These are phyloP conservation scores for Pleurotus cornucopiae DNA, from an alignment of 768 basidiomycete species.

Conservation along the genomic window DNA sequence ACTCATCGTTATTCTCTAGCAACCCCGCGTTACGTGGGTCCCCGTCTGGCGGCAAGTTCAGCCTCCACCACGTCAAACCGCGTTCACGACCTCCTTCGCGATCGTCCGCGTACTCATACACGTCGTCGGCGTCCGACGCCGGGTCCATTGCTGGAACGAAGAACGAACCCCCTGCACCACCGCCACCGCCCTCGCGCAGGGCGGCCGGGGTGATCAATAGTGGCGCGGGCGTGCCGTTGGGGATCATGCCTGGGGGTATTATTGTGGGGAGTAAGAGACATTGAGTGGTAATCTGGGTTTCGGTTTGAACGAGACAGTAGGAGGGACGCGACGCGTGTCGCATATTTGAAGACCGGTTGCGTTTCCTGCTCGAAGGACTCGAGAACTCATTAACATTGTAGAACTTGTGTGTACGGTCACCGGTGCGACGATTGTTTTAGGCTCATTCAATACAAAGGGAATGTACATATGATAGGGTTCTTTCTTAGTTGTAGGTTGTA, in stretches of 20 bases:
- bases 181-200: not conserved
- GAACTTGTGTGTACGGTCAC: no score
- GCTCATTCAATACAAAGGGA: no score
- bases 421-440: no score
- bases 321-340: no score
- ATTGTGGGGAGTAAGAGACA: not conserved
- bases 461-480: no score
- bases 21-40: conserved; percentile 7
- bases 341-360: no score
- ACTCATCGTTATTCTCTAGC: not conserved
- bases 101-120: not conserved
- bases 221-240: not conserved
- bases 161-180: not conserved
- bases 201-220: conserved; percentile 5
- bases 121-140: not conserved
- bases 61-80: not conserved
- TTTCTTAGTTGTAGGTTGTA: no score
- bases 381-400: no score
- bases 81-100: not conserved
- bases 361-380: no score
- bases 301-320: no score
- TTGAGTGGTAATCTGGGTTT: no score
- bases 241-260: conserved; percentile 1
- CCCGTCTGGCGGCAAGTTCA: not conserved
- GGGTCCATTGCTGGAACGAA: not conserved